Evolutionary conservation across 805 yeast genomes (phyloP), one percentile per base, ranked within the genome.

Genomic region (Monosporozyma siamensis): DNA sequence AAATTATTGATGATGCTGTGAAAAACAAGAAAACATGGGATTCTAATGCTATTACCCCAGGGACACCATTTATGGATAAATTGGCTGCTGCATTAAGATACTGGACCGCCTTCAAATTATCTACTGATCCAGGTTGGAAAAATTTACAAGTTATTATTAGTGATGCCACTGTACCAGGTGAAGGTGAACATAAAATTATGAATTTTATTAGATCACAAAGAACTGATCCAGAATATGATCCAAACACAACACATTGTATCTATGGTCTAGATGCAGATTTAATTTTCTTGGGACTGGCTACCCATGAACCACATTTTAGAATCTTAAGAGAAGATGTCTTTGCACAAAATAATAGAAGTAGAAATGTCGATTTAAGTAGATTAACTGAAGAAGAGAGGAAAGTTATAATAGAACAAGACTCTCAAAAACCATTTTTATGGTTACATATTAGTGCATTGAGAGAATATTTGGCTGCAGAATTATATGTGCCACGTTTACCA

Each of bases 131-230:
- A 2, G 95, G 94, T 26, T 92, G 98, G 98, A 80, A 80, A 36
- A 73, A 81, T 45, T 66, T 90, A 38, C 92, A 92, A 63, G 88
- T 92, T 5, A 83, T 92, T 20, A 81, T 92, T 37, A 82, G 95
- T 55, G 99, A 90, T 60, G 95, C 96, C 24, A 80, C 95, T 0
- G 97, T 90, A 11, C 98, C 99, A 1, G 99, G 99, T 48, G 99
- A 92, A 71, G 99, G 99, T 59, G 99, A 92, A 64, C 99, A 92
- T 68, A 92, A 92, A 63, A 81, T 92, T 53, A 92, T 92, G 98
- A 88, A 83, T 55, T 92, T 89, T 59, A 83, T 92, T 44, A 77
- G 99, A 56, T 76, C 85, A 34, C 97, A 89, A 60, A 72, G 97
- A 52, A 75, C 82, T 32, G 92, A 84, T 52, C 85, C 94, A 0